Evolutionary conservation across 176 grass and related monocot species (phyloP), one percentile per base, ranked within the genome.

Genomic region (Zoysia japonica): DNA sequence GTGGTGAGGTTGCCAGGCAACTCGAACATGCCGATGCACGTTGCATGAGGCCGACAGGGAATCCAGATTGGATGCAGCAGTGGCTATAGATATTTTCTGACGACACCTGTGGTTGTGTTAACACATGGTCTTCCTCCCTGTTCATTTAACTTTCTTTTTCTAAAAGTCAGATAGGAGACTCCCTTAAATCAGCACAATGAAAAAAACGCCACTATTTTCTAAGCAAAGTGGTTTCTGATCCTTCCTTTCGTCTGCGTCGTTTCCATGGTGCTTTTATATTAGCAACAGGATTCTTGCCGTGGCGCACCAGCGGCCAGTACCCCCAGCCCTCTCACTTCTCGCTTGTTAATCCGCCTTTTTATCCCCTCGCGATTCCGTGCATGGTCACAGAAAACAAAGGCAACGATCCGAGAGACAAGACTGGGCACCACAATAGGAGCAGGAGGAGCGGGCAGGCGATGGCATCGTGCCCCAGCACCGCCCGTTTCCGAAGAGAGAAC

Each of bases 21-120:
- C 9, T 41, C 35, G 60, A 65, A 65, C 59, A 74, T 47, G 40
- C 53, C 40, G 75, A 28, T 9, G 48, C 48, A 57, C 11, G 51
- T 67, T 60, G 37, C 80, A 84, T 4, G 77, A 83, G 75, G 62
- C 80, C 75, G 76, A 81, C 87, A 81, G 11, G 65, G 87, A 84
- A 76, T 88, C 81, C 63, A 56, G 64, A 70, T 71, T 41, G 47
- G 55, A 56, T 60, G 59, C 20, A 35, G 59, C 20, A 35, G 20
- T 19, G 7, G 63, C 47, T 3, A 15, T 55, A 28, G 76, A 55
- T 70, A 69, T 80, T 83, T 49, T 10, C 39, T 55, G 47, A 13
- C 47, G 47, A 13, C 47, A 48, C 20, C 52, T 39, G 52, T 62
- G 28, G 28, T 28, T 28, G 28, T 35, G 20, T 12, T 53, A n/a